These are phyloP conservation scores for Penicillium psychrosexuale DNA, from an alignment of 2,329 filamentous ascomycete genomes.

Conservation along the genomic window DNA sequence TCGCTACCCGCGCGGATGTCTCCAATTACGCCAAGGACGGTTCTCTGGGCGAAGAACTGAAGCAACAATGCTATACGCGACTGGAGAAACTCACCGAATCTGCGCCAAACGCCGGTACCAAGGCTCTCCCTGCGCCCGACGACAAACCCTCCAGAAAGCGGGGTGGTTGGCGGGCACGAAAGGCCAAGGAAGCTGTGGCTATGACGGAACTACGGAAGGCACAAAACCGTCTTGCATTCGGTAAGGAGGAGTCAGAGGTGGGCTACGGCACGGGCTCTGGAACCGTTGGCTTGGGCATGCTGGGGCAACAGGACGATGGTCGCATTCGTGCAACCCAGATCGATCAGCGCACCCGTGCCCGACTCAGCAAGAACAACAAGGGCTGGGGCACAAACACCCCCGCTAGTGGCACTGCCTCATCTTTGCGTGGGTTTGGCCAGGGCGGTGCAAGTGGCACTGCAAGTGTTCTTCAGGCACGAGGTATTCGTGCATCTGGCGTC, in stretches of 20 bases:
- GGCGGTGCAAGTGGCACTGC: constrained; percentile 58
- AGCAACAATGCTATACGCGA: constrained; percentile 76
- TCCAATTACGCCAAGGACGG: constrained; percentile 80
- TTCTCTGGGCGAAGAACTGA: constrained; percentile 75
- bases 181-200: constrained; percentile 93
- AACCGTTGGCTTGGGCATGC: constrained; percentile 90
- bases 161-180: constrained; percentile 81
- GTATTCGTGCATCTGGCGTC: constrained; percentile 77
- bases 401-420: constrained; percentile 65
- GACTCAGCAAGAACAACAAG: constrained; percentile 90
- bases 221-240: constrained; percentile 93
- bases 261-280: constrained; percentile 84
- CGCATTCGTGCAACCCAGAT: constrained; percentile 83
- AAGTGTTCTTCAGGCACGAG: constrained; percentile 72
- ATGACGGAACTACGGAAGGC: constrained; percentile 97
- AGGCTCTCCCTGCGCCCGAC: constrained; percentile 86
- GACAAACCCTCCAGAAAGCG: constrained; percentile 93
- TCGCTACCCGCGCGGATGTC: constrained; percentile 88
- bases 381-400: constrained; percentile 77
- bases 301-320: constrained; percentile 84
- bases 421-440: constrained; percentile 73
- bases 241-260: constrained; percentile 90
- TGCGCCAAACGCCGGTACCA: constrained; percentile 79
- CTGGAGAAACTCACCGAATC: constrained; percentile 92
- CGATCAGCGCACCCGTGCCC: constrained; percentile 88